These are phyloP conservation scores for Fagopyrum tataricum DNA, from an alignment of 148 eudicot species.

Conservation along the genomic window DNA sequence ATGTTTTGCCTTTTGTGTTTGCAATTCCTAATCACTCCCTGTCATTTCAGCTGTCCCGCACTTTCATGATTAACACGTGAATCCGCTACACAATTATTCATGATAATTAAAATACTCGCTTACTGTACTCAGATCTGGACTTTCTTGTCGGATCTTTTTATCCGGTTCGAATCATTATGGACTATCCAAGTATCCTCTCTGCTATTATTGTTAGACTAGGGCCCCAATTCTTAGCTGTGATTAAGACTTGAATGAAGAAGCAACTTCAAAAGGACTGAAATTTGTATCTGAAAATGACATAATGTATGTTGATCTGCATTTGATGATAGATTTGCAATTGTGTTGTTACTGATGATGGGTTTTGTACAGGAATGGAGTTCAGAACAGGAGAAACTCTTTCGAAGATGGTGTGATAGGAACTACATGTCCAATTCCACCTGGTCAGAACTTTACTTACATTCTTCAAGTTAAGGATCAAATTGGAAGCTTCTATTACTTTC, in stretches of 20 bases:
- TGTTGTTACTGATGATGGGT: background rate
- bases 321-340: background rate
- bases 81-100: background rate
- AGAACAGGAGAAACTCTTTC: constrained; percentile 79
- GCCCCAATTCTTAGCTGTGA: constrained; percentile 8
- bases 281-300: too few species aligned
- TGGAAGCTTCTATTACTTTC: constrained; percentile 91
- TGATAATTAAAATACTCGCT: background rate
- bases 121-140: constrained; percentile 4
- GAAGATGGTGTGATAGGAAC: constrained; percentile 95
- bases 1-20: background rate
- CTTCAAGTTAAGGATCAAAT: constrained; percentile 97
- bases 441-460: constrained; percentile 79
- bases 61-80: constrained; percentile 5
- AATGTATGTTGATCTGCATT: too few species aligned
- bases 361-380: constrained; percentile 71
- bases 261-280: background rate
- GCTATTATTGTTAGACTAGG: background rate
- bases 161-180: background rate
- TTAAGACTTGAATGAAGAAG: background rate
- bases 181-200: background rate
- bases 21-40: background rate
- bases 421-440: constrained; percentile 99
- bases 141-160: constrained; percentile 6
- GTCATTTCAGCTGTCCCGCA: background rate